Evolutionary conservation across 345 rosid species (phyloP).

Genomic region (Sisymbrium irio): DNA sequence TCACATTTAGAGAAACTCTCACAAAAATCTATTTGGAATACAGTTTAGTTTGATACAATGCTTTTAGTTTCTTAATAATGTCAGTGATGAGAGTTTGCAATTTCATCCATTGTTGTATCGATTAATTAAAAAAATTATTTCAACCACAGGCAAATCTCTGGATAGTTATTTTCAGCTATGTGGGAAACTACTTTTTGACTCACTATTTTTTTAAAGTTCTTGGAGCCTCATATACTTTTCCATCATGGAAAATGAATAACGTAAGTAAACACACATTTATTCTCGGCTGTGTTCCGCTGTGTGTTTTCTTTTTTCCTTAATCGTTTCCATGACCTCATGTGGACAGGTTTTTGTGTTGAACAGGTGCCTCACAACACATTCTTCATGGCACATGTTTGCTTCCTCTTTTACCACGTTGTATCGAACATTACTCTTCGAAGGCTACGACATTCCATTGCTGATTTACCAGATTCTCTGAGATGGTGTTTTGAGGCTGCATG

Average conservation of each 20-base stretch:
- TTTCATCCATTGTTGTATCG: slow-evolving; percentile 16
- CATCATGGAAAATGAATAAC: slow-evolving; percentile 97
- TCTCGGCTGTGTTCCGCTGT: not conserved
- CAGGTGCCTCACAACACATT: slow-evolving; percentile 98
- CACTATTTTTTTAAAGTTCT: slow-evolving; percentile 94
- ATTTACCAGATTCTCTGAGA: slow-evolving; percentile 63
- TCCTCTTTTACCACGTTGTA: slow-evolving; percentile 86
- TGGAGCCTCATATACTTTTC: slow-evolving; percentile 97
- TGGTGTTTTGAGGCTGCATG: slow-evolving; percentile 79
- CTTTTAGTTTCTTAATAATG: not conserved
- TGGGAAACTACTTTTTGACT: slow-evolving; percentile 98
- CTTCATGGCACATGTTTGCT: slow-evolving; percentile 90
- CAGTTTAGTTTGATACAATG: not conserved
- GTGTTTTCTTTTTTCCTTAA: too few relatives aligned
- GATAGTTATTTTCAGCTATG: slow-evolving; percentile 88
- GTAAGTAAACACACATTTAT: slow-evolving; percentile 43
- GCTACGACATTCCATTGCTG: slow-evolving; percentile 59
- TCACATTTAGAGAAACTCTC: not conserved
- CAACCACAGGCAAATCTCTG: slow-evolving; percentile 81
- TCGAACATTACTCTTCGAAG: slow-evolving; percentile 93
- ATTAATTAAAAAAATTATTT: too few relatives aligned
- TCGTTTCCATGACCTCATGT: slow-evolving; percentile 8
- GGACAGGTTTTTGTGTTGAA: slow-evolving; percentile 24
- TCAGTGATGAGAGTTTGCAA: not conserved
- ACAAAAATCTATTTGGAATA: not conserved